These are phyloP conservation scores for Bjerkandera adusta DNA, from an alignment of 1,284 basidiomycete genomes.

Conservation along the genomic window DNA sequence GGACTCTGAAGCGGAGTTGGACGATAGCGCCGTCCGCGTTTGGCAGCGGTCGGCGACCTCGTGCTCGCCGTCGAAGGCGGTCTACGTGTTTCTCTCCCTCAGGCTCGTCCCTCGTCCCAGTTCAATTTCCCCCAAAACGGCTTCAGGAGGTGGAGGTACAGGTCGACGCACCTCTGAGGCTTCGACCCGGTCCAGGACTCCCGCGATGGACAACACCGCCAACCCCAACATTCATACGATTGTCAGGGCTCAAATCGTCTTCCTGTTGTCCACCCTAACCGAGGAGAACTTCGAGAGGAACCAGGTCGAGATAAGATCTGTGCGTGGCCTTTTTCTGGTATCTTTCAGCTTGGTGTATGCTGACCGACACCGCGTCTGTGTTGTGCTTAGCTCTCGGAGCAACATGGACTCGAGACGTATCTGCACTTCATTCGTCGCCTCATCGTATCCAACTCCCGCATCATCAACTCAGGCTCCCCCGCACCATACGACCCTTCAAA, in stretches of 20 bases:
- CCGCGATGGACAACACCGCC: constrained; percentile 65
- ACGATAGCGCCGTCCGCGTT: constrained; percentile 21
- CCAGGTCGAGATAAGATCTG: constrained; percentile 87
- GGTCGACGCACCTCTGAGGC: constrained; percentile 76
- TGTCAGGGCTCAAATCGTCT: constrained; percentile 90
- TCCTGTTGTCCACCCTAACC: constrained; percentile 88
- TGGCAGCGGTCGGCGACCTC: constrained; percentile 21
- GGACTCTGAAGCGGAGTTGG: constrained; percentile 25
- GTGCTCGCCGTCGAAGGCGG: constrained; percentile 34
- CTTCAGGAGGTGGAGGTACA: constrained; percentile 69
- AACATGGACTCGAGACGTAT: constrained; percentile 93
- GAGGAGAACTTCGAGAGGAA: constrained; percentile 95
- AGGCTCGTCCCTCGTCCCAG: constrained; percentile 31
- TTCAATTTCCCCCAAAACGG: constrained; percentile 59
- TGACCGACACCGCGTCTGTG: constrained; percentile 7
- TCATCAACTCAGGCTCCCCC: constrained; percentile 53
- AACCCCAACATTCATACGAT: constrained; percentile 66
- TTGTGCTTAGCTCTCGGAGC: constrained; percentile 76
- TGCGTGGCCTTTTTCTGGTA: constrained; percentile 41
- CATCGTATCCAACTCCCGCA: constrained; percentile 76
- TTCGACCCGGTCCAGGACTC: constrained; percentile 57
- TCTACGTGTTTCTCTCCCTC: constrained; percentile 30
- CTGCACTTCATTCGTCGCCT: constrained; percentile 93
- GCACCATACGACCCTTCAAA: constrained; percentile 67
- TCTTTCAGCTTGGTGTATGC: neutral